A percentile compares a stretch with the other conserved stretches of the same genome.
These are phyloP conservation scores for Incumbomyces delicatus DNA, from an alignment of 2,329 filamentous ascomycete genomes.

Conservation along the genomic window DNA sequence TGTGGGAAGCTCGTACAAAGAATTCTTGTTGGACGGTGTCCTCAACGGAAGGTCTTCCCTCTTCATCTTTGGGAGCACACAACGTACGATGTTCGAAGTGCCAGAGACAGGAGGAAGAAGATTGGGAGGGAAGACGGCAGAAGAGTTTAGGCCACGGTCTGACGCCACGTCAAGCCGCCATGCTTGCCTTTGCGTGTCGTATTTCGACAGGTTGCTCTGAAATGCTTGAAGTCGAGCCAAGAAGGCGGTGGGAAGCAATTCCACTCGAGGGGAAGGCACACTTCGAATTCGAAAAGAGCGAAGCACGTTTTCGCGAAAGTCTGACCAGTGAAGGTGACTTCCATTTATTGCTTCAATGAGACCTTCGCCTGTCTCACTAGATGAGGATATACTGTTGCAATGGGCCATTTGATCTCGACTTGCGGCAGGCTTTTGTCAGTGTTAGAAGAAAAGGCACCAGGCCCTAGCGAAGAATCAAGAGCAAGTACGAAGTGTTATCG, in stretches of 20 bases:
- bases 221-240: slow-evolving; percentile 9
- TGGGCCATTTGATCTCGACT: background rate
- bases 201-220: slow-evolving; percentile 9
- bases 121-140: slow-evolving; percentile 17
- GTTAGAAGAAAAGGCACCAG: background rate
- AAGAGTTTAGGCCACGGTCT: slow-evolving; percentile 13
- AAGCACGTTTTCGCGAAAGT: slow-evolving; percentile 16
- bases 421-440: background rate
- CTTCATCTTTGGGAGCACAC: slow-evolving; percentile 14
- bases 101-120: slow-evolving; percentile 11
- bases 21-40: slow-evolving; percentile 11
- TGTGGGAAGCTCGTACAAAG: slow-evolving; percentile 16
- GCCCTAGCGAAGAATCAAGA: background rate
- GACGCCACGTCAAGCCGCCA: slow-evolving; percentile 11
- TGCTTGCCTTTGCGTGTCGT: slow-evolving; percentile 11
- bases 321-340: slow-evolving; percentile 18
- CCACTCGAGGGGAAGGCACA: slow-evolving; percentile 7
- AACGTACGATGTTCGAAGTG: slow-evolving; percentile 10
- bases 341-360: slow-evolving; percentile 13
- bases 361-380: background rate
- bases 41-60: slow-evolving; percentile 16
- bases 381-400: background rate
- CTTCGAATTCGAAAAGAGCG: slow-evolving; percentile 14
- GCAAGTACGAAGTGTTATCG: background rate
- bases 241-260: slow-evolving; percentile 11